Percentiles rank a stretch among this genome's conserved stretches.
Evolutionary conservation across 73 alveolate species (phyloP).

Genomic region (Tetrahymena elliotti): DNA sequence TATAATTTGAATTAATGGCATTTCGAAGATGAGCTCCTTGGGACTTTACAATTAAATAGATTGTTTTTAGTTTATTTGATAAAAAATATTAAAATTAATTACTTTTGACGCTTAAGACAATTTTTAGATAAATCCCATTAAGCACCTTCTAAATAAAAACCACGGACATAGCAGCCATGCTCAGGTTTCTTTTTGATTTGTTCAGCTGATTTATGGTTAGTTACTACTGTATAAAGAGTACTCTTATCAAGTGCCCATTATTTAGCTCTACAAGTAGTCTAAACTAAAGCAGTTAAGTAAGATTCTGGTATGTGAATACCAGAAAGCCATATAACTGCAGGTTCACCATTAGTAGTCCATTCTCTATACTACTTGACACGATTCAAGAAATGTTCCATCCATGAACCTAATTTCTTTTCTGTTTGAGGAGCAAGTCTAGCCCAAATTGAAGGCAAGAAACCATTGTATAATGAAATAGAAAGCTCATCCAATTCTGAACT

Average conservation of each 20-base stretch:
- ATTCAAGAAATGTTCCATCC: slow-evolving; percentile 93
- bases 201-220: slow-evolving; percentile 72
- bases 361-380: slow-evolving; percentile 92
- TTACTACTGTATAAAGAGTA: slow-evolving; percentile 95
- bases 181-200: slow-evolving; percentile 91
- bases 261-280: slow-evolving; percentile 96
- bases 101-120: slow-evolving; percentile 51
- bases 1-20: slow-evolving; percentile 93
- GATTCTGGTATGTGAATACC: slow-evolving; percentile 99
- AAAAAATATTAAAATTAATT: background rate
- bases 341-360: slow-evolving; percentile 95
- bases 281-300: slow-evolving; percentile 97
- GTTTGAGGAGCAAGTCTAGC: slow-evolving; percentile 95
- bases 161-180: slow-evolving; percentile 97
- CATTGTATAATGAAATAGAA: slow-evolving; percentile 81
- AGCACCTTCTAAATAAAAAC: slow-evolving; percentile 98
- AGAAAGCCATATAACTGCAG: slow-evolving; percentile 98
- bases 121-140: slow-evolving; percentile 93
- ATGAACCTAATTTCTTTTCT: slow-evolving; percentile 90
- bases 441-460: slow-evolving; percentile 92
- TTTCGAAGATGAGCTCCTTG: slow-evolving; percentile 90
- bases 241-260: slow-evolving; percentile 99
- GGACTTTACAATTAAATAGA: slow-evolving; percentile 74
- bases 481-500: slow-evolving; percentile 82
- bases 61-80: background rate